Conservation (phyloP, 2,329 filamentous ascomycete genomes). For the Penicillium brasilianum region DNA sequence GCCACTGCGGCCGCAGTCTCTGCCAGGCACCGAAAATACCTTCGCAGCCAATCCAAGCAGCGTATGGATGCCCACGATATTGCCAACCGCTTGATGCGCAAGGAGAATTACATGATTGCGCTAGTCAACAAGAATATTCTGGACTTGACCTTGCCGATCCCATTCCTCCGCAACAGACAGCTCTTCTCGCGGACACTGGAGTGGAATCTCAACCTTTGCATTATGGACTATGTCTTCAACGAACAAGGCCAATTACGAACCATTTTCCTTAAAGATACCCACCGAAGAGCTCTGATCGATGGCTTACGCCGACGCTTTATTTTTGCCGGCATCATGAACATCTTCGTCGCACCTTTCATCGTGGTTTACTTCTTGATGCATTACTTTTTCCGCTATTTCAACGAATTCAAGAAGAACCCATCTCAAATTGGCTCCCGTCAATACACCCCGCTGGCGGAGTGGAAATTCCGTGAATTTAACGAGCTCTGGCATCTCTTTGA, state of each 20-base stretch:
- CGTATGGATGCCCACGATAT: slow-evolving; percentile 96
- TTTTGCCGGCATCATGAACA: slow-evolving; percentile 83
- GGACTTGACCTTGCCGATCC: slow-evolving; percentile 82
- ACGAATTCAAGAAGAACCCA: slow-evolving; percentile 95
- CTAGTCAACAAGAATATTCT: slow-evolving; percentile 96
- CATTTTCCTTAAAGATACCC: slow-evolving; percentile 81
- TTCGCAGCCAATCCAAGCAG: slow-evolving; percentile 88
- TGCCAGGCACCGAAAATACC: slow-evolving; percentile 63
- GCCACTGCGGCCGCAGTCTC: slow-evolving; percentile 71
- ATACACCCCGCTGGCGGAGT: slow-evolving; percentile 91
- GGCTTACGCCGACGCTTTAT: slow-evolving; percentile 78
- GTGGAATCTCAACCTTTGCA: slow-evolving; percentile 88
- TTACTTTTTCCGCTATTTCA: slow-evolving; percentile 95
- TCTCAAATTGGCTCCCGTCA: slow-evolving; percentile 83
- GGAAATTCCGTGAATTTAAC: slow-evolving; percentile 99
- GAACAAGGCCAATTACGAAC: slow-evolving; percentile 84
- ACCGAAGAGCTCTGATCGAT: slow-evolving; percentile 76
- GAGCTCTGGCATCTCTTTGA: slow-evolving; percentile 92
- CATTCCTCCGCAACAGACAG: slow-evolving; percentile 77
- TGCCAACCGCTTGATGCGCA: slow-evolving; percentile 93
- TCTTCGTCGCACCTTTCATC: slow-evolving; percentile 84
- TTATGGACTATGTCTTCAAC: slow-evolving; percentile 94
- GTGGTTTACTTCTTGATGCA: slow-evolving; percentile 85
- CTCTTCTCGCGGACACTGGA: slow-evolving; percentile 88
- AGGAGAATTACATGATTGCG: slow-evolving; percentile 95